Evolutionary conservation across 108 stramenopile genomes (phyloP), one percentile per base, ranked within the genome.

Genomic region (Aurantiochytrium sp.): DNA sequence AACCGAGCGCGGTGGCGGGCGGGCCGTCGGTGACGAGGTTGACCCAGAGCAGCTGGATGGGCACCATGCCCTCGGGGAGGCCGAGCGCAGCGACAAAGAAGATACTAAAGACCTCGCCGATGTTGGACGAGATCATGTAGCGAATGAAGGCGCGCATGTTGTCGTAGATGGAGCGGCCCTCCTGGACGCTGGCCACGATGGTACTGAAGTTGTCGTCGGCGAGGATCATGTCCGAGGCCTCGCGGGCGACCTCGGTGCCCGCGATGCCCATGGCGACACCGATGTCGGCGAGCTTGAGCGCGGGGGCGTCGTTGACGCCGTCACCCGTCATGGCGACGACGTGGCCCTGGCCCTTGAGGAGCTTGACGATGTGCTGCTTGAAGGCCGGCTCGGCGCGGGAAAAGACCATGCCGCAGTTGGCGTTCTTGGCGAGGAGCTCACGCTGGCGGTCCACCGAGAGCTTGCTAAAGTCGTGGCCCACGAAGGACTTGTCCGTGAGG

Each of bases 351-450:
- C 42, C 36, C 88, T 91, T 88, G 87, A 93, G 53, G 27, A 90
- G 69, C 85, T 86, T 45, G 52, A 92, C 86, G 65, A 92, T 94
- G 8, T 86, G 87, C 55, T 94, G 90, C 91, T 94, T 95, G 93
- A 94, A 92, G 54, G 93, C 86, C 36, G 95, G 95, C n/a, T 94
- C 93, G n/a, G 95, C 95, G 85, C 96, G 95, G 37, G 96, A 95
- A 55, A 97, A 96, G 12, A 97, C 95, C 73, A 95, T 95, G 91
- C 94, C 93, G 39, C 85, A 90, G 90, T 88, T 55, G 53, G 93
- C 93, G 87, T 94, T 90, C 50, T 89, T 85, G 42, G 89, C 90
- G 59, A 96, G 69, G 87, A 95, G 92, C n/a, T 48, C 37, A 52
- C n/a, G 30, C 55, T 85, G 31, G 34, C 17, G 1, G 41, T 68